Conservation (phyloP, 2,329 filamentous ascomycete species). For the Clonostachys solani region DNA sequence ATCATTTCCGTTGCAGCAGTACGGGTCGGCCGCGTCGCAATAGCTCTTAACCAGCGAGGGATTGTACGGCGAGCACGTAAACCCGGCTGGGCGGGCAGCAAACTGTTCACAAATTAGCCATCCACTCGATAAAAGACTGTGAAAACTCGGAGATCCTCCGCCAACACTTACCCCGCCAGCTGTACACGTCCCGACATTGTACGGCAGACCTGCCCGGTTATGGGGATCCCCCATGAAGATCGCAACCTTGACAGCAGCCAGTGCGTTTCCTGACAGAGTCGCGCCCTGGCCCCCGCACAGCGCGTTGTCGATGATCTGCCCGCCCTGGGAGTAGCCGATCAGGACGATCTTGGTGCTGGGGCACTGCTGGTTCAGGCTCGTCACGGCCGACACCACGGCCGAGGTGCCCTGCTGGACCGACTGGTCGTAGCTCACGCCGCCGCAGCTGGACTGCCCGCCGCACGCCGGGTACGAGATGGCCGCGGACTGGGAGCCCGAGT, state of each 20-base stretch:
- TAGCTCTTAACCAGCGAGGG: constrained; percentile 54
- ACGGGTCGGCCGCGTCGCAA: constrained; percentile 60
- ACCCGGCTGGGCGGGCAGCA: constrained; percentile 52
- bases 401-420: constrained; percentile 53
- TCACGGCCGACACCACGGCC: constrained; percentile 57
- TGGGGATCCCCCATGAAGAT: constrained; percentile 64
- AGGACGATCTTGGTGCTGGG: constrained; percentile 54
- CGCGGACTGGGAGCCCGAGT: constrained; percentile 47
- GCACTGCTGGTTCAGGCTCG: constrained; percentile 49
- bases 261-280: constrained; percentile 37
- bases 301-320: constrained; percentile 60
- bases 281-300: constrained; percentile 53
- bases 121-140: neutral
- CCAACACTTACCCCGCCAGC: constrained; percentile 46
- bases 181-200: constrained; percentile 56
- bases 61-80: constrained; percentile 44
- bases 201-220: constrained; percentile 47
- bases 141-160: neutral
- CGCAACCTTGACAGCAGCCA: constrained; percentile 55
- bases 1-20: constrained; percentile 63
- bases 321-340: constrained; percentile 60
- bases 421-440: constrained; percentile 53
- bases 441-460: constrained; percentile 54
- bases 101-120: constrained; percentile 38
- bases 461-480: constrained; percentile 58